Evolutionary conservation across 345 rosid species (phyloP), one percentile per base, ranked within the genome.

Genomic region (Ricinus communis): DNA sequence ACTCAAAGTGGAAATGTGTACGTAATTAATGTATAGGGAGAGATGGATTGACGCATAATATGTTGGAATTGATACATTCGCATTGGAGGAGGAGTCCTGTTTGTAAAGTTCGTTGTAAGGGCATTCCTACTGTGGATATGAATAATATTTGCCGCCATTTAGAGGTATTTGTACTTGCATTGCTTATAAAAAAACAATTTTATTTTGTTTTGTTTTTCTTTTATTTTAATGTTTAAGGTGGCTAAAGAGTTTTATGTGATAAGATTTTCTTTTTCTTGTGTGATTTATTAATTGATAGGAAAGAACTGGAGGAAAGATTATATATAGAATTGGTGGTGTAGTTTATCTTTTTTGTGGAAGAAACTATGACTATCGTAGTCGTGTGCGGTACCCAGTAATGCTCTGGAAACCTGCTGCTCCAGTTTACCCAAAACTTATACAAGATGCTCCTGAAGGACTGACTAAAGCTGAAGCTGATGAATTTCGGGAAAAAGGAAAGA

Each of bases 351-450:
- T 91, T 67, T 83, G 95, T 49, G 98, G 98, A n/a, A 85, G 95
- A 68, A 91, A 94, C 85, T 94, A 94, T 71, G 84, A 90, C 52
- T 83, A 87, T 78, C 83, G 85, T 9, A 83, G 88, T 75, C 96
- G 95, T 78, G 95, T 95, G 0, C 88, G 82, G 70, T 88, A 86
- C 55, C 98, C 97, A 0, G 64, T 91, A 76, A 94, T 91, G 98
- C 83, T 91, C 33, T 94, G 97, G 98, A 91, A 94, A 76, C 98
- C 98, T 50, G 97, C 98, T 72, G 79, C 98, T 83, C 97, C 98
- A 11, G 96, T 94, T 61, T 94, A 91, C 79, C 97, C 96, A 8
- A 91, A 91, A 77, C 97, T 94, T 41, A 91, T 94, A 68, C 96
- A 90, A 78, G 93, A 91, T 73, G 83, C 90, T 77, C 97, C 96